phyloP scores from a whole-genome alignment of 305 asterid species.

The Fraxinus velutina region DNA sequence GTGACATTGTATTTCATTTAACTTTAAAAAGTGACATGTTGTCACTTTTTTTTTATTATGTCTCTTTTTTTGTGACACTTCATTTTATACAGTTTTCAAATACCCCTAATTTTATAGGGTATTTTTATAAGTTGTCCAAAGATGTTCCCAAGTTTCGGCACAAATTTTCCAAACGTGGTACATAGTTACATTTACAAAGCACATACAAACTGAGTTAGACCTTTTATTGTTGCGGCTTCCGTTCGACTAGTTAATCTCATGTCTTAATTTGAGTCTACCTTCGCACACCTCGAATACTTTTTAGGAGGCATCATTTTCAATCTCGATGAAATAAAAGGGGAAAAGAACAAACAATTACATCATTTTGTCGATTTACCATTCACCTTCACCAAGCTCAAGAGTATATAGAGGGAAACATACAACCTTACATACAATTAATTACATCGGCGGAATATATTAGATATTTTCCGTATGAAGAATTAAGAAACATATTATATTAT shows the following conservation, averaged over 20 bases:
- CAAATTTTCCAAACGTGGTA: background rate
- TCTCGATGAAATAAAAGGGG: background rate
- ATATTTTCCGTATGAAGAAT: background rate
- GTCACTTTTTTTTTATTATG: no score
- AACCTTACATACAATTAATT: no score
- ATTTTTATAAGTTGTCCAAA: no score
- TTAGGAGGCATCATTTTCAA: background rate
- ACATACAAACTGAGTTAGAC: background rate
- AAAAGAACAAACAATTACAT: background rate
- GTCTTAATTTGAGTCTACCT: no score
- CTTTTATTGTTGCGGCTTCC: background rate
- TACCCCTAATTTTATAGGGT: no score
- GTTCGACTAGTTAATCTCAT: no score
- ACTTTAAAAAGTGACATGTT: no score
- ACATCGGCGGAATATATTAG: background rate
- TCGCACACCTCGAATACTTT: background rate
- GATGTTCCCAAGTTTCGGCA: background rate
- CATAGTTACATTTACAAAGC: no score
- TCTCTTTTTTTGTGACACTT: no score
- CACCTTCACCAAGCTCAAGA: background rate
- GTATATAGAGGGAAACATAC: background rate
- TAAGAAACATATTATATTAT: background rate
- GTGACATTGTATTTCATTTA: no score
- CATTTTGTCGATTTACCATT: background rate
- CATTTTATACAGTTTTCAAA: no score